A percentile compares a stretch with the other conserved stretches of the same genome.
Evolutionary conservation across 116 monocot genomes (phyloP).

Genomic region (Papilionanthe hybrid): DNA sequence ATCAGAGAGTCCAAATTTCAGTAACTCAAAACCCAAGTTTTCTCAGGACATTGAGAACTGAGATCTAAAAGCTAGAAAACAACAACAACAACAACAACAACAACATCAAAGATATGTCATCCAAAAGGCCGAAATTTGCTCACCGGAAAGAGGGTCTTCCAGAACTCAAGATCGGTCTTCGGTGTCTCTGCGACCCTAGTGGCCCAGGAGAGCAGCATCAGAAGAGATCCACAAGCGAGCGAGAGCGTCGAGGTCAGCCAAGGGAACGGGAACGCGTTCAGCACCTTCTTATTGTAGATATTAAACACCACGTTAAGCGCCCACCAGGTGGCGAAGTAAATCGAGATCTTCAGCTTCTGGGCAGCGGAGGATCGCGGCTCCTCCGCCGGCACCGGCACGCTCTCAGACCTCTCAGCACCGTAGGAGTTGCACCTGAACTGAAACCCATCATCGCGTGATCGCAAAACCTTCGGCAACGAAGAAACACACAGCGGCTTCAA

Average conservation of each 20-base stretch:
- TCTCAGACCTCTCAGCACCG: conserved; percentile 29
- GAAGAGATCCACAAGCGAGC: conserved; percentile 73
- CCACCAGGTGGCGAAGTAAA: conserved; percentile 96
- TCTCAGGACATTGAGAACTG: too few relatives aligned
- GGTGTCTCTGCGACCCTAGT: conserved; percentile 74
- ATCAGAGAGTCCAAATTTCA: background rate
- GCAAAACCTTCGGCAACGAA: background rate
- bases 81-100: background rate
- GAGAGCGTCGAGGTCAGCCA: conserved; percentile 96
- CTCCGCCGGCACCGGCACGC: conserved; percentile 6
- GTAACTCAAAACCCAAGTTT: background rate
- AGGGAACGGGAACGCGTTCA: conserved; percentile 86
- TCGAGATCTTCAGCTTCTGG: conserved; percentile 72
- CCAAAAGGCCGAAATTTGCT: conserved; percentile 9
- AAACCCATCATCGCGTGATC: background rate
- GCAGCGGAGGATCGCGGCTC: conserved; percentile 29
- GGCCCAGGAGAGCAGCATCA: conserved; percentile 84
- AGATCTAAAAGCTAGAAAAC: too few relatives aligned
- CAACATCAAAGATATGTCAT: background rate
- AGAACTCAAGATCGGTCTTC: conserved; percentile 70
- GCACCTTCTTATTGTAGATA: conserved; percentile 97
- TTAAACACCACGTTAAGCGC: conserved; percentile 93
- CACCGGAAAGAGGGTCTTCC: conserved; percentile 87
- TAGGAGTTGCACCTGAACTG: conserved; percentile 20
- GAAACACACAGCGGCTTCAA: conserved; percentile 7